Base-by-base conservation (phyloP, 169 alveolate species). In the Cryptosporidium ryanae region DNA sequence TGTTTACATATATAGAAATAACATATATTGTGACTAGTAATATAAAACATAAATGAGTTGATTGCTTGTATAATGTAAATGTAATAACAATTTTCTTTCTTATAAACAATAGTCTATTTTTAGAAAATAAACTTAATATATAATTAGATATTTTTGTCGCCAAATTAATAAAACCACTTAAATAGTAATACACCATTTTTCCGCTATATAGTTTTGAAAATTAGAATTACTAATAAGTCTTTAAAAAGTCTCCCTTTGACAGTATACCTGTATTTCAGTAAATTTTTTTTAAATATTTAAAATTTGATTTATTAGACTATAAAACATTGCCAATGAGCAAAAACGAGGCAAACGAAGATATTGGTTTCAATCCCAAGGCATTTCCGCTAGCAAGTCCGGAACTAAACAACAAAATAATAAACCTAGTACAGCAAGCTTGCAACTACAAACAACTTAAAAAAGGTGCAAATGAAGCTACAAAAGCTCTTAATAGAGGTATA, bases 381-480 rank as follows among this genome's bases (percentile, higher is more conserved):
- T 95, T 93, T 71, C 97, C 98, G 17, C 92, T 95, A 55, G 98
- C 98, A 29, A 90, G 96, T 15, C 95, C 93, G 13, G 97, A 95
- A 70, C 89, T 95, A 81, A 94, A 94, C 82, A 90, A 94, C 82
- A 83, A 89, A 50, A 92, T 96, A 43, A 90, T 96, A 64, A 98
- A 96, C 70, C 90, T 96, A 31, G 96, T 96, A 18, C 97, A 96
- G 83, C 97, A 96, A 91, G 98, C 99, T 1, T 90, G 95, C 65
- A 95, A 94, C 91, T 96, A 97, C 93, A 96, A 96, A 92, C 98
- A 97, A 93, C 93, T 97, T 57, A 95, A 94, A 84, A 97, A 96
- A 82, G 99, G 99, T 8, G 98, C 98, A 4, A 96, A 97, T 82
- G 97, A 97, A 82, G 98, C 99, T 46, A 97, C 99, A 1, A 98